phyloP scores from a whole-genome alignment of 2,329 filamentous ascomycete genomes.

The Shiraia bambusicola region DNA sequence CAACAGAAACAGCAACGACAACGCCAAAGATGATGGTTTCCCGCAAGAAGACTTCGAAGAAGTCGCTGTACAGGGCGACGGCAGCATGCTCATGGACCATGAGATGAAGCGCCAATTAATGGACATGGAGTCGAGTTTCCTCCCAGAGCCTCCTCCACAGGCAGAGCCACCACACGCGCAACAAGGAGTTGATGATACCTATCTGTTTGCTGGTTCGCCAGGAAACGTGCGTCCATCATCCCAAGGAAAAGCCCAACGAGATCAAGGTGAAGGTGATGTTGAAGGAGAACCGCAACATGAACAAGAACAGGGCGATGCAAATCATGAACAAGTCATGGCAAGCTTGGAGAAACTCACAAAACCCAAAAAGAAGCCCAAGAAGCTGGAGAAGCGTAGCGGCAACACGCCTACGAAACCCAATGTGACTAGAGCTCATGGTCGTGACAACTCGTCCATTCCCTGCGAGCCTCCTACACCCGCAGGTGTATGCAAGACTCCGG shows the following conservation, averaged over 20 bases:
- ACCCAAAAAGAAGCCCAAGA: constrained; percentile 26
- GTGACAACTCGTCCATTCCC: constrained; percentile 33
- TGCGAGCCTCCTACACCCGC: constrained; percentile 43
- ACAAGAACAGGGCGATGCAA: constrained; percentile 4
- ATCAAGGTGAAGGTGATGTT: neutral
- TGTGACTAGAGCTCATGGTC: constrained; percentile 13
- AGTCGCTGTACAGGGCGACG: constrained; percentile 39
- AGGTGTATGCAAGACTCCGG: constrained; percentile 47
- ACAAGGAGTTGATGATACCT: constrained; percentile 50
- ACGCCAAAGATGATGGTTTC: constrained; percentile 34
- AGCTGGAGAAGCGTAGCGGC: constrained; percentile 20
- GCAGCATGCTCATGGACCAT: constrained; percentile 53
- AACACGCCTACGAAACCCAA: constrained; percentile 16
- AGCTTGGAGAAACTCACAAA: constrained; percentile 19
- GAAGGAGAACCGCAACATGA: neutral
- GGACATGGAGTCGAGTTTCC: constrained; percentile 65
- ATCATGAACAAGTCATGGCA: constrained; percentile 18
- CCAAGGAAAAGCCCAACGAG: constrained; percentile 3
- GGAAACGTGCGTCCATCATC: constrained; percentile 29
- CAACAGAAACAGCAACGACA: constrained; percentile 28
- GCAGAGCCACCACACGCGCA: constrained; percentile 24
- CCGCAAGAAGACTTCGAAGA: constrained; percentile 35
- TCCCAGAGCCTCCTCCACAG: constrained; percentile 55
- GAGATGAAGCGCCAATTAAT: constrained; percentile 62
- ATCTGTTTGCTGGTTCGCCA: constrained; percentile 46